phyloP scores from a whole-genome alignment of 177 flowering plant genomes.

The Vitis hybrid region DNA sequence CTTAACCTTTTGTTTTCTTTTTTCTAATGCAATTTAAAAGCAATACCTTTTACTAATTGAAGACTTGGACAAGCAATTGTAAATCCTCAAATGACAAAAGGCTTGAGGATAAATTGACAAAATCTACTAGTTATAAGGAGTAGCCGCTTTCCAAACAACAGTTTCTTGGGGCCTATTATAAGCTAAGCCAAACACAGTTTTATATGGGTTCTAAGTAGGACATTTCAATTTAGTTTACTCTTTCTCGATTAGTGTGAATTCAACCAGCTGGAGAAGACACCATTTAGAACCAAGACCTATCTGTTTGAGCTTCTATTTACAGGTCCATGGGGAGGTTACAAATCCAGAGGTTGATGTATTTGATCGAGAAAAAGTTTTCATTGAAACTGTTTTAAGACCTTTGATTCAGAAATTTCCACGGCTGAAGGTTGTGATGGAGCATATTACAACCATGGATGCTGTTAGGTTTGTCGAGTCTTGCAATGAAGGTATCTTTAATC shows the following conservation, averaged over 20 bases:
- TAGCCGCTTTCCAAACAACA: too few relatives aligned
- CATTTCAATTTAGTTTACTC: background rate
- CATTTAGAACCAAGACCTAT: background rate
- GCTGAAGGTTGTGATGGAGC: conserved; percentile 96
- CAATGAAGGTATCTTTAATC: conserved; percentile 57
- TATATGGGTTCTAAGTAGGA: background rate
- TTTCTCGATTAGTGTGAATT: background rate
- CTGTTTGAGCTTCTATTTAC: conserved; percentile 5
- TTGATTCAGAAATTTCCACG: conserved; percentile 70
- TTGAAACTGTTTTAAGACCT: conserved; percentile 73
- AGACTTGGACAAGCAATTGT: too few relatives aligned
- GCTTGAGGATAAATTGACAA: too few relatives aligned
- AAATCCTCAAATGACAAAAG: too few relatives aligned
- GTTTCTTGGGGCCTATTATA: too few relatives aligned
- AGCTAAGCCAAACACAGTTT: too few relatives aligned
- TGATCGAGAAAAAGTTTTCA: conserved; percentile 92
- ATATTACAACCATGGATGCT: conserved; percentile 87
- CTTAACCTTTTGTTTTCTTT: too few relatives aligned
- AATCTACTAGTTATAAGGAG: too few relatives aligned
- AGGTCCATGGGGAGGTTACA: conserved; percentile 99
- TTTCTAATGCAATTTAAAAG: too few relatives aligned
- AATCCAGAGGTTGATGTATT: conserved; percentile 80
- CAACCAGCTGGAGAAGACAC: background rate
- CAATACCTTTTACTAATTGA: too few relatives aligned
- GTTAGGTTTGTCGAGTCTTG: conserved; percentile 86